Conservation (phyloP, 2,329 filamentous ascomycete species). For the Apiospora phragmitis region DNA sequence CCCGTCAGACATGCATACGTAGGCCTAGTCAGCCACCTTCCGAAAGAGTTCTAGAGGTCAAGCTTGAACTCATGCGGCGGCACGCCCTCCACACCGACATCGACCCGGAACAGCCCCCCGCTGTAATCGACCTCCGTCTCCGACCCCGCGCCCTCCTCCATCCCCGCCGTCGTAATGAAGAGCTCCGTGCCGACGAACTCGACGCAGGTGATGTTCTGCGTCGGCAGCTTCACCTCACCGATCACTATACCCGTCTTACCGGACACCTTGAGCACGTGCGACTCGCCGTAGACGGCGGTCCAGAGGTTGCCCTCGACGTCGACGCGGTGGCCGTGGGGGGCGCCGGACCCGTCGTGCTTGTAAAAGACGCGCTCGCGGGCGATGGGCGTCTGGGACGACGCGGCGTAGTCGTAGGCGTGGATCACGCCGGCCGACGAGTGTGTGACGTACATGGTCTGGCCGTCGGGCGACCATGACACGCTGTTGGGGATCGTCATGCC, state of each 20-base stretch:
- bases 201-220: slow-evolving; percentile 77
- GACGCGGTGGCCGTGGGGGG: slow-evolving; percentile 82
- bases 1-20: background rate
- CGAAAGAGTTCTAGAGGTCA: slow-evolving; percentile 12
- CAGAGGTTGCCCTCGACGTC: slow-evolving; percentile 86
- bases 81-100: slow-evolving; percentile 72
- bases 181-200: slow-evolving; percentile 75
- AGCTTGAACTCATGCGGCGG: slow-evolving; percentile 65
- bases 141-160: slow-evolving; percentile 64
- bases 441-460: slow-evolving; percentile 78
- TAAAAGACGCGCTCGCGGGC: slow-evolving; percentile 74
- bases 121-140: slow-evolving; percentile 63
- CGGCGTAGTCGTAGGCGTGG: slow-evolving; percentile 71
- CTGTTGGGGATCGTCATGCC: slow-evolving; percentile 79
- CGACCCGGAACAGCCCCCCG: slow-evolving; percentile 73
- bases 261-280: slow-evolving; percentile 72
- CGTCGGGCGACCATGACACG: slow-evolving; percentile 75
- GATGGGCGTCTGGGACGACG: slow-evolving; percentile 38
- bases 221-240: slow-evolving; percentile 75
- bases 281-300: slow-evolving; percentile 82
- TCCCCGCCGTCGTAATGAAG: slow-evolving; percentile 75
- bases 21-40: too few species aligned
- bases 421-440: slow-evolving; percentile 73
- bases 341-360: slow-evolving; percentile 62
- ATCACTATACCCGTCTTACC: slow-evolving; percentile 65